These are phyloP conservation scores for Elongisporangium prolatum DNA, from an alignment of 352 stramenopile genomes.

Conservation along the genomic window DNA sequence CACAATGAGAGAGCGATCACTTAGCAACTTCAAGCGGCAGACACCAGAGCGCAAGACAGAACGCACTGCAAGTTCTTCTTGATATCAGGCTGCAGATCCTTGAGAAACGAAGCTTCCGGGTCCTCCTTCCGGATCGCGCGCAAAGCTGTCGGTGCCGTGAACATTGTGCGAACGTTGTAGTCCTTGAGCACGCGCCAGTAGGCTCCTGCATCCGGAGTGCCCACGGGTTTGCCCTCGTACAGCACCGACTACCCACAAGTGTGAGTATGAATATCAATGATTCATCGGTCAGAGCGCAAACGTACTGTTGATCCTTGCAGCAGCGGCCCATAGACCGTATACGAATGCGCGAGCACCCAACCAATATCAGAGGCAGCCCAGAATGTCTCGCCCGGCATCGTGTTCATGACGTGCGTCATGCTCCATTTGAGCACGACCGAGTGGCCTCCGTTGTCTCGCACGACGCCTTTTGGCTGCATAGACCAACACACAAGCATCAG, in stretches of 20 bases:
- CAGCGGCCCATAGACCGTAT: slow-evolving; percentile 88
- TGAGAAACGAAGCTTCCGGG: slow-evolving; percentile 49
- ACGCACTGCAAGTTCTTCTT: slow-evolving; percentile 59
- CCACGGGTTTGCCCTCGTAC: slow-evolving; percentile 89
- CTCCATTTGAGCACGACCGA: slow-evolving; percentile 85
- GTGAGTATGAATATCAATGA: not conserved
- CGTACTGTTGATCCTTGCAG: slow-evolving; percentile 74
- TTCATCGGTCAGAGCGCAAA: not conserved
- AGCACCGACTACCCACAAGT: slow-evolving; percentile 53
- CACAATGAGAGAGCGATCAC: not conserved
- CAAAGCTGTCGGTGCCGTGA: slow-evolving; percentile 90
- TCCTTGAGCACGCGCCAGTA: slow-evolving; percentile 87
- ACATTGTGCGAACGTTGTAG: slow-evolving; percentile 84
- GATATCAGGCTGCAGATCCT: slow-evolving; percentile 35
- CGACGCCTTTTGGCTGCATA: slow-evolving; percentile 62
- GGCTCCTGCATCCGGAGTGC: slow-evolving; percentile 76
- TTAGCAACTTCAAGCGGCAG: not conserved
- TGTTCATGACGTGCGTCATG: slow-evolving; percentile 78
- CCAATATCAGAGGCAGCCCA: slow-evolving; percentile 87
- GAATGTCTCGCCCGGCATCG: slow-evolving; percentile 70
- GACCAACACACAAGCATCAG: not conserved
- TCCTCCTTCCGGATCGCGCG: slow-evolving; percentile 87
- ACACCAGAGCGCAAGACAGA: slow-evolving; percentile 15
- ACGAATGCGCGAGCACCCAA: slow-evolving; percentile 88
- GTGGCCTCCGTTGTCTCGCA: slow-evolving; percentile 73